Evolutionary conservation across 495 filamentous ascomycete genomes (phyloP).

Genomic region (Aspergillus avenaceus): DNA sequence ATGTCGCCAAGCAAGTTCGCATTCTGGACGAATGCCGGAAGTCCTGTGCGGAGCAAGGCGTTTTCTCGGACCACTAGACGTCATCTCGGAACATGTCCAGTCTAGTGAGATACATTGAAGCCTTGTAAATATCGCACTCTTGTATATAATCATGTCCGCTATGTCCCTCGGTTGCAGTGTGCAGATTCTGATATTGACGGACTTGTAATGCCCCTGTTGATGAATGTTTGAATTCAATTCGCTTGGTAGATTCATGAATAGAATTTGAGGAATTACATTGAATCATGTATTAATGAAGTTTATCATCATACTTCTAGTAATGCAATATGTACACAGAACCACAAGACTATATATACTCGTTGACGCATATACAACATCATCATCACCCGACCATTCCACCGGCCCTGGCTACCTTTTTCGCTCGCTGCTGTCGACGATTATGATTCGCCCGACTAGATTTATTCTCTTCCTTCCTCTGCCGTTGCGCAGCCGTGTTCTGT

Average conservation of each 20-base stretch:
- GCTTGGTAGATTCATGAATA: too few species aligned
- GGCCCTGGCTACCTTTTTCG: constrained; percentile 71
- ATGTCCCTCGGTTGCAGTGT: neutral
- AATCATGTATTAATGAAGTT: too few species aligned
- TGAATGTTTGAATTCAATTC: too few species aligned
- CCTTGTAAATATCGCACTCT: neutral
- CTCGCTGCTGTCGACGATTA: constrained; percentile 69
- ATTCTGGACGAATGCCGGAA: constrained; percentile 86
- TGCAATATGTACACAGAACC: neutral
- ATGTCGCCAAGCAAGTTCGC: constrained; percentile 81
- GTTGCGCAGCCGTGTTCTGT: constrained; percentile 55
- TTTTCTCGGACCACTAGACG: constrained; percentile 29
- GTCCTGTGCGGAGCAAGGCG: constrained; percentile 42
- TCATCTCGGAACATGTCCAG: too few species aligned
- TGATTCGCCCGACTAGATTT: constrained; percentile 76
- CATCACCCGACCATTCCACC: constrained; percentile 30
- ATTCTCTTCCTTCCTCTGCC: constrained; percentile 71
- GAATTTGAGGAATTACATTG: too few species aligned
- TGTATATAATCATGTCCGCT: constrained; percentile 2
- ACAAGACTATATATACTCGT: neutral
- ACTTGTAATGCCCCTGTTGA: constrained; percentile 3
- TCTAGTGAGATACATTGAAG: neutral
- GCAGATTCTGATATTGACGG: constrained; percentile 1
- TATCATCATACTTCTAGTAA: too few species aligned
- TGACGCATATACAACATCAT: neutral